These are phyloP conservation scores for Pulveroboletus sp. DNA, from an alignment of 768 basidiomycete genomes.

Conservation along the genomic window DNA sequence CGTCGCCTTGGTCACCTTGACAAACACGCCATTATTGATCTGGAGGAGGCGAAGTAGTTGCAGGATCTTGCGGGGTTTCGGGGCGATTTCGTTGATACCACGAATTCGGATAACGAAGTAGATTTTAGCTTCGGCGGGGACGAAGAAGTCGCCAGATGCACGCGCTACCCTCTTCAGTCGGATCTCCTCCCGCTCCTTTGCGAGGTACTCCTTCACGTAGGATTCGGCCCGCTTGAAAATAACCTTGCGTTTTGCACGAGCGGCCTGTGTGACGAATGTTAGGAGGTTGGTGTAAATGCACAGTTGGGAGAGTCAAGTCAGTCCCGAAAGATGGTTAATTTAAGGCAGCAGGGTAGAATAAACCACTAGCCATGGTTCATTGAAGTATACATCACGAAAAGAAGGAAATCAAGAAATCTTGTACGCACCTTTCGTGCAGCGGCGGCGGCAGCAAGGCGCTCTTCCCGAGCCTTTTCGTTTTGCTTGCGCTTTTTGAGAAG, in stretches of 20 bases:
- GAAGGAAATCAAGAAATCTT: slow-evolving; percentile 12
- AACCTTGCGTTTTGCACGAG: slow-evolving; percentile 90
- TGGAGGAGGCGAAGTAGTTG: slow-evolving; percentile 98
- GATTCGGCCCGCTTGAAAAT: slow-evolving; percentile 99
- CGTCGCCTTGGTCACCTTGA: slow-evolving; percentile 95
- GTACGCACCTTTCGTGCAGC: slow-evolving; percentile 84
- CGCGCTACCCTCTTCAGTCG: slow-evolving; percentile 91
- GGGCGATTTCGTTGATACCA: slow-evolving; percentile 99
- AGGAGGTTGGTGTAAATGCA: slow-evolving; percentile 7
- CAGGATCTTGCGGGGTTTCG: slow-evolving; percentile 98
- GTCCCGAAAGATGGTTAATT: slow-evolving; percentile 87
- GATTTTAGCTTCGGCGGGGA: slow-evolving; percentile 93
- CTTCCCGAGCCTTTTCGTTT: slow-evolving; percentile 94
- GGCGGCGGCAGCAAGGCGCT: slow-evolving; percentile 76
- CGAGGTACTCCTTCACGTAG: slow-evolving; percentile 94
- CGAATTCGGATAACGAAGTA: slow-evolving; percentile 97
- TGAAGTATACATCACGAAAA: slow-evolving; percentile 79
- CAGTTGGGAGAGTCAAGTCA: slow-evolving; percentile 33
- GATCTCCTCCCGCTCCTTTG: slow-evolving; percentile 94
- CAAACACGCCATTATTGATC: slow-evolving; percentile 99
- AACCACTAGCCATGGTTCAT: slow-evolving; percentile 67
- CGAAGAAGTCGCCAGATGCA: slow-evolving; percentile 92
- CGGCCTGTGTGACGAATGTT: slow-evolving; percentile 49
- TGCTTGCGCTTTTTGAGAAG: slow-evolving; percentile 99
- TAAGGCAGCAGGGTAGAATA: slow-evolving; percentile 66